These are phyloP conservation scores for Sporothrix protearum DNA, from an alignment of 2,329 filamentous ascomycete species.

Conservation along the genomic window DNA sequence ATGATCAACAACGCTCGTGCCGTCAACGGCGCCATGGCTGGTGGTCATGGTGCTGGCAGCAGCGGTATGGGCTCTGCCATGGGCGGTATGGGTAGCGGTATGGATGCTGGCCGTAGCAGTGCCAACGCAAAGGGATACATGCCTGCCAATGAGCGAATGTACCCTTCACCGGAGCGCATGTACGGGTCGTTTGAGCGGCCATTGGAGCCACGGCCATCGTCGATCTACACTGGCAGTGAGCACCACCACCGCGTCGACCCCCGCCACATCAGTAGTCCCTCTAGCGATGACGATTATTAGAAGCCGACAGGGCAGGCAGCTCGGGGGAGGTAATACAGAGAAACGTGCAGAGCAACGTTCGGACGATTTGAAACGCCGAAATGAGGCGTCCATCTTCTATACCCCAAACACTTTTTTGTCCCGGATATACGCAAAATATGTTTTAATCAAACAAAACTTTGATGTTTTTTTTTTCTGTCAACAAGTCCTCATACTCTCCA, in stretches of 20 bases:
- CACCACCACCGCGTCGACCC: conserved; percentile 30
- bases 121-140: neutral
- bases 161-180: neutral
- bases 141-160: conserved; percentile 6
- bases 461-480: neutral
- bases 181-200: neutral
- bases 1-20: conserved; percentile 50
- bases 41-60: neutral
- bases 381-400: neutral
- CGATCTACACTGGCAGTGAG: conserved; percentile 37
- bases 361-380: neutral
- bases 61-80: neutral
- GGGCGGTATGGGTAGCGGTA: conserved; percentile 39
- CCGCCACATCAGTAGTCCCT: conserved; percentile 34
- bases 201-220: neutral
- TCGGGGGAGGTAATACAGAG: neutral
- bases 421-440: neutral
- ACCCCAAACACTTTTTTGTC: neutral
- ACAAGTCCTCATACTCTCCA: neutral
- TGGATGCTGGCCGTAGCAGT: conserved; percentile 36
- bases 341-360: neutral
- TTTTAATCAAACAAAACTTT: neutral
- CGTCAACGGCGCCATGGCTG: neutral
- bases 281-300: conserved; percentile 48
- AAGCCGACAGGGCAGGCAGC: neutral